These are phyloP conservation scores for Iodosphaeria phyllophila DNA, from an alignment of 2,329 filamentous ascomycete species.

Conservation along the genomic window DNA sequence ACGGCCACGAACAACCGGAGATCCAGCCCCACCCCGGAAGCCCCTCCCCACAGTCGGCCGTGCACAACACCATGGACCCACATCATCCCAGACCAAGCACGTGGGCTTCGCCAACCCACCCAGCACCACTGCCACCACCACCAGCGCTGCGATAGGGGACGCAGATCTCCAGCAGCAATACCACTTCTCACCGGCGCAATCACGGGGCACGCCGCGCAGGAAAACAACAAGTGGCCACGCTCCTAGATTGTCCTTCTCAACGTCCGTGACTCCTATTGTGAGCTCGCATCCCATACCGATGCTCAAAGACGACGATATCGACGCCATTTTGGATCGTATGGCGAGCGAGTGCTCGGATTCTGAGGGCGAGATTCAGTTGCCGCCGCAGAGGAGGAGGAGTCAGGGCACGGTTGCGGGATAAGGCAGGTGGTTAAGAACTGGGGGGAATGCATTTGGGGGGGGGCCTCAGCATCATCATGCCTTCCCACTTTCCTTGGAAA, in stretches of 20 bases:
- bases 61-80: slow-evolving; percentile 16
- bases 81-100: slow-evolving; percentile 19
- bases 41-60: slow-evolving; percentile 30
- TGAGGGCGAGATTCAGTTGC: slow-evolving; percentile 36
- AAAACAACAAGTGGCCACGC: slow-evolving; percentile 21
- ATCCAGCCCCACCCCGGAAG: slow-evolving; percentile 24
- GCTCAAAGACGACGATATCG: slow-evolving; percentile 35
- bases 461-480: slow-evolving; percentile 1
- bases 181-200: slow-evolving; percentile 15
- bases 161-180: slow-evolving; percentile 27
- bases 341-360: slow-evolving; percentile 35
- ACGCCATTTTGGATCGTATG: slow-evolving; percentile 35
- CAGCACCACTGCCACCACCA: too few relatives aligned
- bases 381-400: slow-evolving; percentile 10
- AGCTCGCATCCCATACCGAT: slow-evolving; percentile 19
- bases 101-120: slow-evolving; percentile 29
- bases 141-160: too few relatives aligned
- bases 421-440: background rate
- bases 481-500: background rate
- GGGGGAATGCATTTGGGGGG: background rate
- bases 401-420: slow-evolving; percentile 2
- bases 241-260: slow-evolving; percentile 18
- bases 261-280: slow-evolving; percentile 28
- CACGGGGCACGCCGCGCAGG: slow-evolving; percentile 22
- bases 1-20: slow-evolving; percentile 9